These are phyloP conservation scores for Bonia amplexicaulis DNA, from an alignment of 176 grass and related monocot genomes.

Conservation along the genomic window DNA sequence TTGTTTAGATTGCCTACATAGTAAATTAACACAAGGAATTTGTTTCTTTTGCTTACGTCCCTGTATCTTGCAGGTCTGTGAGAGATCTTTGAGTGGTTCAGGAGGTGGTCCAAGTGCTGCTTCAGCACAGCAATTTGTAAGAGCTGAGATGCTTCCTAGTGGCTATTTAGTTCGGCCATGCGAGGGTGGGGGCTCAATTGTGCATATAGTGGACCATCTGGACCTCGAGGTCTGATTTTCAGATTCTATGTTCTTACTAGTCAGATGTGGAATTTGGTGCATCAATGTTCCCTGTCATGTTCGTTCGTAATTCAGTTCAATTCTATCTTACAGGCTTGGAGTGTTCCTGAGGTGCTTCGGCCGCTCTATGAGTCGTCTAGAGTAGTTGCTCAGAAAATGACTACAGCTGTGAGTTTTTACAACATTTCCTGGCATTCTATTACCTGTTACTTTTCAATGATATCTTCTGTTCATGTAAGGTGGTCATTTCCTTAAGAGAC, in stretches of 20 bases:
- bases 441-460: neutral
- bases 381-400: constrained; percentile 99
- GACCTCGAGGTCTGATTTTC: constrained; percentile 68
- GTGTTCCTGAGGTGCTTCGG: constrained; percentile 88
- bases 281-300: neutral
- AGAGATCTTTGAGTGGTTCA: constrained; percentile 91
- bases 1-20: neutral
- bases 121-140: constrained; percentile 79
- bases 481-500: neutral
- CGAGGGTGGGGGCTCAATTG: constrained; percentile 83
- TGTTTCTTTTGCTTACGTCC: constrained; percentile 21
- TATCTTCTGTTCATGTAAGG: neutral
- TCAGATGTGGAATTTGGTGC: neutral
- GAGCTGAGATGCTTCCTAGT: constrained; percentile 96
- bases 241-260: neutral
- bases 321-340: constrained; percentile 66
- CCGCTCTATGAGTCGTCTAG: constrained; percentile 91
- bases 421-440: neutral
- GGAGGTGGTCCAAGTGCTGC: constrained; percentile 64
- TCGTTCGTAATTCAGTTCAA: constrained; percentile 2
- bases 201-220: constrained; percentile 98
- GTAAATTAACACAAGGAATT: neutral
- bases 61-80: constrained; percentile 64
- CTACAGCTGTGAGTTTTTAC: constrained; percentile 67
- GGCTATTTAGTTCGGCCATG: constrained; percentile 90